Percentiles rank a stretch among this genome's conserved stretches.
Conservation (phyloP, 2,329 filamentous ascomycete genomes). For the Fusarium sp. region DNA sequence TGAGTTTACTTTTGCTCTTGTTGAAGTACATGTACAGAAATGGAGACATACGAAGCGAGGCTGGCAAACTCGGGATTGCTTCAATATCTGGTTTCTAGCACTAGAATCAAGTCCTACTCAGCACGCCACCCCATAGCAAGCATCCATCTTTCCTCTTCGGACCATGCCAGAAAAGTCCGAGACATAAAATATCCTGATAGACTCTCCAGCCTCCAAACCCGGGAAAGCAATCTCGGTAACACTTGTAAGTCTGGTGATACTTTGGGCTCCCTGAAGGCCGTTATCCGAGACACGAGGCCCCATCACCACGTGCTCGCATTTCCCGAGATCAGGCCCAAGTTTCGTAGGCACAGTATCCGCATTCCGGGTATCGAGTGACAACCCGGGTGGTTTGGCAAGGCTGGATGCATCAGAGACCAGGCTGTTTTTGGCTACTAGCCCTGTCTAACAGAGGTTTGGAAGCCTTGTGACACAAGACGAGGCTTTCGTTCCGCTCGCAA, state of each 20-base stretch:
- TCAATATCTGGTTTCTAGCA: neutral
- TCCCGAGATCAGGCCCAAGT: constrained; percentile 44
- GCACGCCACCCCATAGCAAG: constrained; percentile 17
- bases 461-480: neutral
- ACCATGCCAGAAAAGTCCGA: neutral
- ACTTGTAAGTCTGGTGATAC: constrained; percentile 34
- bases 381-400: neutral
- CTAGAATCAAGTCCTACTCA: constrained; percentile 6
- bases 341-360: constrained; percentile 45
- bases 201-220: constrained; percentile 19
- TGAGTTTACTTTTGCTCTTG: neutral
- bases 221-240: constrained; percentile 30
- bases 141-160: constrained; percentile 22
- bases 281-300: constrained; percentile 30
- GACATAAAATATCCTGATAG: neutral
- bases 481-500: neutral
- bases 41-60: neutral
- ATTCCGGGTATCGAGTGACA: constrained; percentile 4
- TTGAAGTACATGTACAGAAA: neutral
- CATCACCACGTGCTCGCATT: constrained; percentile 39
- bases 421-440: neutral
- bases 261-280: constrained; percentile 28
- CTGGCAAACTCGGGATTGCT: neutral
- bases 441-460: neutral
- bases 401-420: neutral